phyloP scores from a whole-genome alignment of 2,329 filamentous ascomycete species.

The Trichoderma arundinaceum region DNA sequence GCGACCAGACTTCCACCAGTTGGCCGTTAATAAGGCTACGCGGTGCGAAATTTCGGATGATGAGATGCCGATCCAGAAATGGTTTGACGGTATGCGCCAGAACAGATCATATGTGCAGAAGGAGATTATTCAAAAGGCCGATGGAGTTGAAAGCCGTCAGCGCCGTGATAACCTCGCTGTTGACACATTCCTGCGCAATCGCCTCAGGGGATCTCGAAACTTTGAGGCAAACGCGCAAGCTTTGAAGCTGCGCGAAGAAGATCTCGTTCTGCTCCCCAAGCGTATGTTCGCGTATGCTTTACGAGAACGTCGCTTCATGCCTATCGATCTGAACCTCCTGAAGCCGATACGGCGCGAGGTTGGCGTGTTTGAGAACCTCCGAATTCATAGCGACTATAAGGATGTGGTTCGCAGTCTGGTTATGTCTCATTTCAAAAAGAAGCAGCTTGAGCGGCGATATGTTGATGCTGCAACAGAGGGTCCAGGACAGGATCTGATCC shows the following conservation, averaged over 20 bases:
- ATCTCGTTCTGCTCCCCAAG: constrained; percentile 47
- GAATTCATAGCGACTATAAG: constrained; percentile 50
- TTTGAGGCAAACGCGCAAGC: constrained; percentile 42
- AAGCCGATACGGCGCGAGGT: constrained; percentile 46
- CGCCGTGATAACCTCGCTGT: constrained; percentile 45
- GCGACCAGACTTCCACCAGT: constrained; percentile 43
- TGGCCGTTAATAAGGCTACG: constrained; percentile 42
- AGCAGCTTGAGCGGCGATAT: constrained; percentile 45
- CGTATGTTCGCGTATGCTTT: constrained; percentile 51
- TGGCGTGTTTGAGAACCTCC: constrained; percentile 49
- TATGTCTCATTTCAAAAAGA: constrained; percentile 50
- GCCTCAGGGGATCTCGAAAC: constrained; percentile 46
- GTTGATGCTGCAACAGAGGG: constrained; percentile 37
- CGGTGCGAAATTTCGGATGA: constrained; percentile 44
- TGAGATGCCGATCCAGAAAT: constrained; percentile 47
- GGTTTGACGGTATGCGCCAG: constrained; percentile 43
- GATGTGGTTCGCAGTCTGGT: constrained; percentile 49
- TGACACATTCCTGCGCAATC: constrained; percentile 45
- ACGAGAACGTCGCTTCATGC: constrained; percentile 48
- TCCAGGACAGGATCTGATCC: constrained; percentile 48
- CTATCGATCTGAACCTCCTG: constrained; percentile 45
- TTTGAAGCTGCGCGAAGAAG: constrained; percentile 39
- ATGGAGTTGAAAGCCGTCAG: constrained; percentile 47
- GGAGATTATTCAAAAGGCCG: constrained; percentile 46
- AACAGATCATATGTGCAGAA: constrained; percentile 43